Conservation (phyloP, 805 yeast species). For the Kodamaea kaohsiungensis region DNA sequence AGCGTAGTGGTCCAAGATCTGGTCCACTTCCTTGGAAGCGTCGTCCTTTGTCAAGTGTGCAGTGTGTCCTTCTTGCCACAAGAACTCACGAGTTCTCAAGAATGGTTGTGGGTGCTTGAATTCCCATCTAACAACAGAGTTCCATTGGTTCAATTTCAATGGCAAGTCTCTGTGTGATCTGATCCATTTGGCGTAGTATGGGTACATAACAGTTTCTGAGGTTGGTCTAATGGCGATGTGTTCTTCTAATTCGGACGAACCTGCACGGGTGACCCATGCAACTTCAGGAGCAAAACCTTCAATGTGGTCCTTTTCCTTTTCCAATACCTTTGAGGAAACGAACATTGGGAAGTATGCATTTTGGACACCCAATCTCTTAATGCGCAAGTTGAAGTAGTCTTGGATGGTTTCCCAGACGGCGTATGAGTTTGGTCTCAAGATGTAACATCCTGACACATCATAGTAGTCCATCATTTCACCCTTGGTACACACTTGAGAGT, state of each 20-base stretch:
- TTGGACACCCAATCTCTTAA: conserved; percentile 87
- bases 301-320: conserved; percentile 96
- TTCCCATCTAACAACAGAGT: conserved; percentile 99
- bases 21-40: conserved; percentile 80
- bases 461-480: conserved; percentile 99
- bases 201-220: conserved; percentile 99
- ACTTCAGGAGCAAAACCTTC: conserved; percentile 99
- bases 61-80: conserved; percentile 99
- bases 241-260: conserved; percentile 90
- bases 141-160: conserved; percentile 96
- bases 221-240: conserved; percentile 99
- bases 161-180: conserved; percentile 98
- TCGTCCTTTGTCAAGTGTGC: conserved; percentile 85
- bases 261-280: conserved; percentile 99
- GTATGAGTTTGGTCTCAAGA: conserved; percentile 94
- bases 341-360: conserved; percentile 99
- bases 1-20: conserved; percentile 84
- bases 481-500: conserved; percentile 92
- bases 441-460: conserved; percentile 98
- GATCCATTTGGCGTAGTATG: conserved; percentile 98
- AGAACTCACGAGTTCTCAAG: conserved; percentile 96
- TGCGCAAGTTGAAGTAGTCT: conserved; percentile 75
- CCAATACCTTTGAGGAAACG: conserved; percentile 88
- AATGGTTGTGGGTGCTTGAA: conserved; percentile 99
- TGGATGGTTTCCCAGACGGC: conserved; percentile 94